Conservation (phyloP, 805 yeast genomes). For the Priceomyces melissophilus region DNA sequence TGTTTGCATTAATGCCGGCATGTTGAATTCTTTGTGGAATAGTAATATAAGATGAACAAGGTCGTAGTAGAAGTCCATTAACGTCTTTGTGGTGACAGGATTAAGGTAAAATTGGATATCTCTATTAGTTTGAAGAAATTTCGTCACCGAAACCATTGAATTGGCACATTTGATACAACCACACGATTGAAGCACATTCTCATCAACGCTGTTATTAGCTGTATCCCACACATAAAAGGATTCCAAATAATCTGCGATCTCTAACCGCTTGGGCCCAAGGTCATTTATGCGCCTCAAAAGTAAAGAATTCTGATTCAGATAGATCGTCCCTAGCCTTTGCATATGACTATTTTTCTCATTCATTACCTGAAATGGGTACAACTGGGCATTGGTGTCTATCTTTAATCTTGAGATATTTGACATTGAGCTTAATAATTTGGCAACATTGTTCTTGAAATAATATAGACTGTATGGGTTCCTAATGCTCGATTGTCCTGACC, state of each 20-base stretch:
- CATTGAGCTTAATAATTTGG: constrained; percentile 1
- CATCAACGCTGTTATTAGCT: constrained; percentile 2
- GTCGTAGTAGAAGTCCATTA: constrained; percentile 8
- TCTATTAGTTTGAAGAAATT: constrained; percentile 8
- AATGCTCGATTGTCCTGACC: constrained; percentile 5
- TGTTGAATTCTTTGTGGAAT: background rate
- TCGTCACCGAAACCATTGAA: background rate
- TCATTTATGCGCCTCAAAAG: background rate
- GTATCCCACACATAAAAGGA: constrained; percentile 9
- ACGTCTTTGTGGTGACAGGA: constrained; percentile 9
- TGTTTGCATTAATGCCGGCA: background rate
- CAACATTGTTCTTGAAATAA: constrained; percentile 7
- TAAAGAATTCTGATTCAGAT: constrained; percentile 1
- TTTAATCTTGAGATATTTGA: constrained; percentile 1
- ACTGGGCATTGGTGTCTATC: constrained; percentile 7
- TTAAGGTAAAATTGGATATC: constrained; percentile 12
- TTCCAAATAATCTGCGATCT: constrained; percentile 10
- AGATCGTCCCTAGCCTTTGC: background rate
- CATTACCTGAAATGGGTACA: constrained; percentile 6
- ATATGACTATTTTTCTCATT: background rate
- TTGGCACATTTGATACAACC: constrained; percentile 3
- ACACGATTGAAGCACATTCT: constrained; percentile 3
- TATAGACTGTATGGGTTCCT: constrained; percentile 7
- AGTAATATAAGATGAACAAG: constrained; percentile 6
- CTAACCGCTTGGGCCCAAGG: background rate